Base-by-base conservation (phyloP, 805 yeast species). In the Ogataea ganodermae region DNA sequence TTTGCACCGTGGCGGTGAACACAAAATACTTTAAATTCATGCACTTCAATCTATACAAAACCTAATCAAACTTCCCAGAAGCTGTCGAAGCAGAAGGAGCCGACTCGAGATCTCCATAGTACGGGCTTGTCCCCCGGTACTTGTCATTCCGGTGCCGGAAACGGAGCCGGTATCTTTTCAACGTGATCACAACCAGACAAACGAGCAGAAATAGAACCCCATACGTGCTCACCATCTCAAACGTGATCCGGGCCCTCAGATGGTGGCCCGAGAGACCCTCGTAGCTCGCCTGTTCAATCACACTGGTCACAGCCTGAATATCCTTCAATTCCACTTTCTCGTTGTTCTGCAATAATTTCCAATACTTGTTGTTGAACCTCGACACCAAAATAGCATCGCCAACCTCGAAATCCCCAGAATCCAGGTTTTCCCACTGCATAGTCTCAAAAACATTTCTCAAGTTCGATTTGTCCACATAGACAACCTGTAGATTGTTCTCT, bases 301-400 rank as follows among this genome's bases (percentile, higher is more conserved):
- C 39, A 1, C 53, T 39, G 2, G 56, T 43, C 17, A 46, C 44
- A 9, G 45, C 48, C 4, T 38, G 28, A 8, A 50, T 43, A 1
- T 46, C 23, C 1, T 48, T 50, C 24, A 53, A 38, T 1, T 42
- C 41, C 24, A 62, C 26, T 35, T 49, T 44, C 6, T 45, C 33
- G 5, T 51, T 54, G 2, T 49, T 18, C 7, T 9, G 8, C 20
- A 45, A 45, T 13, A 40, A 33, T 40, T 59, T 59, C 66, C 67
- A 62, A 28, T 48, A 62, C 6, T 38, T 40, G 20, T 53, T 48
- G 6, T 50, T 57, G 49, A 61, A 74, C 52, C 74, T 74, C 26
- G 73, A 67, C 2, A 84, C 65, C 2, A 86, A 62, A 1, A 86
- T 57, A 0, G 79, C 69, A 60, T 85, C 88, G 5, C 91, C 92